Evolutionary conservation across 1,139 yeast genomes (phyloP).

Genomic region (Hansenula lynferdii): DNA sequence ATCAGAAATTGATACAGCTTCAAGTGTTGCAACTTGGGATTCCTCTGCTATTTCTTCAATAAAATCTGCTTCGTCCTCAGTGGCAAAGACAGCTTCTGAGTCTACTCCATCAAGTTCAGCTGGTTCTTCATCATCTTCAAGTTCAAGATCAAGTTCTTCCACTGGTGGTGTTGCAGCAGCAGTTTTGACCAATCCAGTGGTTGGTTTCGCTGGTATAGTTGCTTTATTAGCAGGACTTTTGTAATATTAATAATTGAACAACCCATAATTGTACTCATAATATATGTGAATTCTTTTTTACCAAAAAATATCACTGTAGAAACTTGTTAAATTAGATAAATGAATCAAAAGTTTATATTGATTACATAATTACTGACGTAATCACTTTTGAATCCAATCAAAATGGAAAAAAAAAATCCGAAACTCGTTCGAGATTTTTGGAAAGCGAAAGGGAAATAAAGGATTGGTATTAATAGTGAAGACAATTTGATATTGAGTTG

Average conservation of each 20-base stretch:
- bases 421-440: not conserved
- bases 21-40: conserved; percentile 18
- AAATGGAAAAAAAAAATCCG: not conserved
- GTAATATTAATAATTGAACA: too few species aligned
- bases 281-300: not conserved
- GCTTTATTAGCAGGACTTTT: conserved; percentile 11
- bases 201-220: conserved; percentile 16
- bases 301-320: too few species aligned
- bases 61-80: conserved; percentile 12
- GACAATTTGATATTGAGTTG: not conserved
- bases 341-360: not conserved
- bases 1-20: conserved; percentile 19
- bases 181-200: conserved; percentile 10
- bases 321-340: not conserved
- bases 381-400: not conserved
- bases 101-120: conserved; percentile 2
- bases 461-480: not conserved
- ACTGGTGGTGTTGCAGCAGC: conserved; percentile 9
- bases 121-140: conserved; percentile 5
- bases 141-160: conserved; percentile 13
- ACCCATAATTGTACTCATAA: too few species aligned
- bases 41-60: conserved; percentile 10
- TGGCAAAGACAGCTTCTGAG: conserved; percentile 9
- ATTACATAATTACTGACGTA: not conserved
- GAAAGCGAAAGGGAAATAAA: not conserved